Conservation (phyloP, 176 grass and related monocot genomes). For the Triticum turgidum region DNA sequence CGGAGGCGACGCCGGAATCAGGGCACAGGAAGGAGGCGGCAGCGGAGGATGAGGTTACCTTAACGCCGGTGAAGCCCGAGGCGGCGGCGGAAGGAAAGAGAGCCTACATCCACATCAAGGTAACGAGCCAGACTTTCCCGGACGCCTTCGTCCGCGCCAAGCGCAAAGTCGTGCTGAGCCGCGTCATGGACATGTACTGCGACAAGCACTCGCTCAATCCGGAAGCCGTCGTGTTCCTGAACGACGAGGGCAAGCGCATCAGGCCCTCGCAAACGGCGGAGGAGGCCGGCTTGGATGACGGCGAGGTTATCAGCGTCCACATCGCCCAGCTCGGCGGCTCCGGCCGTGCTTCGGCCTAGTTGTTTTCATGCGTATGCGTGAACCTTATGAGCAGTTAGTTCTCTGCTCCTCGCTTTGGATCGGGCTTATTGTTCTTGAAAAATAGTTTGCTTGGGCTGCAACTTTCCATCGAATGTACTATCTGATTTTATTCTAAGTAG, state of each 20-base stretch:
- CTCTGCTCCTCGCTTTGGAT: too few relatives aligned
- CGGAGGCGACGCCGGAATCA: background rate
- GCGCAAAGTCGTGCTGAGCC: background rate
- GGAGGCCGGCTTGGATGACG: slow-evolving; percentile 15
- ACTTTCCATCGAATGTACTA: too few relatives aligned
- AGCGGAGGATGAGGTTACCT: background rate
- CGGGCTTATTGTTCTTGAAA: too few relatives aligned
- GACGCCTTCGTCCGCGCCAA: background rate
- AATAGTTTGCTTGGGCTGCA: too few relatives aligned
- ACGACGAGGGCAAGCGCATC: background rate
- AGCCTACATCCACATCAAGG: background rate
- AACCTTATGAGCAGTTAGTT: too few relatives aligned
- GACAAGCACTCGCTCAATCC: slow-evolving; percentile 10
- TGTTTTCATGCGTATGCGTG: too few relatives aligned
- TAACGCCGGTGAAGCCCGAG: slow-evolving; percentile 10
- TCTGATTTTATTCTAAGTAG: too few relatives aligned
- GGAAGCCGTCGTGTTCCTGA: background rate
- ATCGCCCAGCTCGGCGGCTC: background rate
- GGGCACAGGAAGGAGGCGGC: background rate
- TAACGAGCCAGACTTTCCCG: background rate
- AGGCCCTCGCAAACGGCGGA: background rate
- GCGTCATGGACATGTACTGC: slow-evolving; percentile 21
- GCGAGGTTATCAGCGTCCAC: background rate
- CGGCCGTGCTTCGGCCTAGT: background rate
- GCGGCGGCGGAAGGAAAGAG: background rate